Conservation (phyloP, 1,284 basidiomycete genomes). For the Volvariella surrecta region DNA sequence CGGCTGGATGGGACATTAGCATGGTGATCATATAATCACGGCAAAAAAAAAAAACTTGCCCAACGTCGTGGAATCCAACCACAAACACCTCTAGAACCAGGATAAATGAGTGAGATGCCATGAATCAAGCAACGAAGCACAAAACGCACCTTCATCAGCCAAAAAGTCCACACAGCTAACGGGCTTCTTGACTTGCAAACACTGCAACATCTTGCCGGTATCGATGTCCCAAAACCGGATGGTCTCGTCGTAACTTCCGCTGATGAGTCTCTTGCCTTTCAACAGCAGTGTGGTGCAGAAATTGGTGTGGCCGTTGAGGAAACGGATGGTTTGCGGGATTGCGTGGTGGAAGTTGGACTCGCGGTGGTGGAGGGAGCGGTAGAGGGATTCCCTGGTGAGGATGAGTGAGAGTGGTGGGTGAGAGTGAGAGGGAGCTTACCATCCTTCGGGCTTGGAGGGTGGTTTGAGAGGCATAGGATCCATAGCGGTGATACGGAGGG, state of each 20-base stretch:
- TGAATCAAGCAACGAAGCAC: constrained; percentile 2
- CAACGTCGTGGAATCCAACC: constrained; percentile 88
- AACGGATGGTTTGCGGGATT: constrained; percentile 67
- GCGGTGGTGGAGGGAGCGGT: constrained; percentile 76
- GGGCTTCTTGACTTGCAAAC: constrained; percentile 74
- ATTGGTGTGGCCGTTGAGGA: constrained; percentile 79
- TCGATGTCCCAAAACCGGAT: constrained; percentile 85
- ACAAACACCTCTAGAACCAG: constrained; percentile 69
- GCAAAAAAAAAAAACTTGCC: constrained; percentile 34
- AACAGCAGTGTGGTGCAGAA: constrained; percentile 83
- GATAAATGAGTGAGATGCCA: constrained; percentile 1
- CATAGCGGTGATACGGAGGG: constrained; percentile 61
- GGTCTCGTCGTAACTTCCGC: constrained; percentile 86
- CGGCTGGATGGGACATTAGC: constrained; percentile 33
- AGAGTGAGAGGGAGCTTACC: constrained; percentile 32
- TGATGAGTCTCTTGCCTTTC: constrained; percentile 73
- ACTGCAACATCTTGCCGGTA: constrained; percentile 75
- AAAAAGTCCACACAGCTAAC: constrained; percentile 88
- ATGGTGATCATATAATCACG: constrained; percentile 5
- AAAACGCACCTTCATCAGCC: constrained; percentile 57
- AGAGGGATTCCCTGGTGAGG: constrained; percentile 58
- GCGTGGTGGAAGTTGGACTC: constrained; percentile 80
- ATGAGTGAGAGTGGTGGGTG: neutral
- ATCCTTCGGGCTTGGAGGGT: constrained; percentile 59
- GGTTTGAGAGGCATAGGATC: constrained; percentile 64